A percentile compares a stretch with the other conserved stretches of the same genome.
Evolutionary conservation across 2,329 filamentous ascomycete genomes (phyloP).

Genomic region (Epichloe hybrida): DNA sequence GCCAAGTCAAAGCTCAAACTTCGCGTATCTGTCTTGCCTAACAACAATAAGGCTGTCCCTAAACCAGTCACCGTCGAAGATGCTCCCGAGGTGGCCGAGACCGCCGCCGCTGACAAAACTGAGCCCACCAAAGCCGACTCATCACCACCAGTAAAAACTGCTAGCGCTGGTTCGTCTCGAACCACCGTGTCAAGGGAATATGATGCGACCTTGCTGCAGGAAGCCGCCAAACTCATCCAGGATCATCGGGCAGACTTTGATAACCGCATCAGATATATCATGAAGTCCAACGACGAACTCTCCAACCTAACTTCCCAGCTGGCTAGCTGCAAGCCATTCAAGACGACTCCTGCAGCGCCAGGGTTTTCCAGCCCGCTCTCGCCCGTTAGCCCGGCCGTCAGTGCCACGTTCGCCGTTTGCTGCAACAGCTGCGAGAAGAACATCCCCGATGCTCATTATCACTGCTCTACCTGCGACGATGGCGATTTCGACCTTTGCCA

Average conservation of each 20-base stretch:
- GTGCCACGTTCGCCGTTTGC: conserved; percentile 59
- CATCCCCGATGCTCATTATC: conserved; percentile 75
- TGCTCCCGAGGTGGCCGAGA: conserved; percentile 27
- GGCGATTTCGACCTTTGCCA: conserved; percentile 92
- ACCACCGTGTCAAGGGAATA: conserved; percentile 14
- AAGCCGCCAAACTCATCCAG: conserved; percentile 14
- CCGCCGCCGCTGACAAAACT: not conserved
- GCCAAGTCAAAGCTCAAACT: conserved; percentile 96
- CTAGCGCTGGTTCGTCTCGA: conserved; percentile 6
- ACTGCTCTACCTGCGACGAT: conserved; percentile 85
- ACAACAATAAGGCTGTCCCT: conserved; percentile 19
- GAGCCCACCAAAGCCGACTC: conserved; percentile 1
- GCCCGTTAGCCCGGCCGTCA: not conserved
- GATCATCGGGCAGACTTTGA: conserved; percentile 15
- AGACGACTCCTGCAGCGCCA: not conserved
- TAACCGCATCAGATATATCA: conserved; percentile 13
- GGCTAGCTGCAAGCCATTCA: conserved; percentile 1
- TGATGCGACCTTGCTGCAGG: conserved; percentile 13
- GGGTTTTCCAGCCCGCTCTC: not conserved
- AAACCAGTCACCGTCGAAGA: conserved; percentile 38
- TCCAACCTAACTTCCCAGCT: conserved; percentile 3
- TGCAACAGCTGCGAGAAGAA: conserved; percentile 80
- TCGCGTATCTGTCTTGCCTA: conserved; percentile 43
- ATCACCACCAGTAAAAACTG: conserved; percentile 8
- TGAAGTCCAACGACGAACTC: conserved; percentile 11